These are phyloP conservation scores for Umbelopsis sp. DNA, from an alignment of 192 early-diverging fungal genomes.

Conservation along the genomic window DNA sequence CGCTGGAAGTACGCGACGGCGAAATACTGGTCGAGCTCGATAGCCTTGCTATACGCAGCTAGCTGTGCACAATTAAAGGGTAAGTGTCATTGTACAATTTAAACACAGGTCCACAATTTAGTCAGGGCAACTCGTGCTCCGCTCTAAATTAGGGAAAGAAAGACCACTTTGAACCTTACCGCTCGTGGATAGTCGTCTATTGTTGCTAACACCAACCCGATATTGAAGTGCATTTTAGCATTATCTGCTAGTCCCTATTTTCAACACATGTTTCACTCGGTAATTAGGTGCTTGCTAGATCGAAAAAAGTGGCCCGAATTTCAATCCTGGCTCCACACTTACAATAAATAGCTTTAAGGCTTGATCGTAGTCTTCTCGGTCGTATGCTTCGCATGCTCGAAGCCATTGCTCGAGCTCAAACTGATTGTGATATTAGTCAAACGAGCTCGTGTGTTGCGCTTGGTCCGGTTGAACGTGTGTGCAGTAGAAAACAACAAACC, in stretches of 20 bases:
- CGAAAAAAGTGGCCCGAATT: too few species aligned
- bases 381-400: slow-evolving; percentile 74
- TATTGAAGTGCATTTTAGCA: slow-evolving; percentile 96
- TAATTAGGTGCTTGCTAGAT: not conserved
- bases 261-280: not conserved
- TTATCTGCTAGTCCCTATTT: slow-evolving; percentile 80
- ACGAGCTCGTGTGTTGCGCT: not conserved
- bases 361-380: slow-evolving; percentile 66
- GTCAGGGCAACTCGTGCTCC: not conserved
- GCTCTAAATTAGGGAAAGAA: not conserved
- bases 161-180: slow-evolving; percentile 58
- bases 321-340: slow-evolving; percentile 32
- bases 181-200: slow-evolving; percentile 76
- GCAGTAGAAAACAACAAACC: slow-evolving; percentile 10
- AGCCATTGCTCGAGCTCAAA: slow-evolving; percentile 85
- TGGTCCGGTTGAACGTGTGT: not conserved
- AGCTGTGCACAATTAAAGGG: slow-evolving; percentile 56
- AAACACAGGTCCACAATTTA: not conserved
- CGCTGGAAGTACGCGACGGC: slow-evolving; percentile 93
- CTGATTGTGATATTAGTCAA: slow-evolving; percentile 38
- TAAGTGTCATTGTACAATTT: slow-evolving; percentile 29
- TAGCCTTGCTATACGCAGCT: slow-evolving; percentile 68
- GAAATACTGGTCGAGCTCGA: slow-evolving; percentile 83
- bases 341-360: slow-evolving; percentile 73
- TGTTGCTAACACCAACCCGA: slow-evolving; percentile 80